These are phyloP conservation scores for Calonectria hongkongensis DNA, from an alignment of 2,329 filamentous ascomycete genomes.

Conservation along the genomic window DNA sequence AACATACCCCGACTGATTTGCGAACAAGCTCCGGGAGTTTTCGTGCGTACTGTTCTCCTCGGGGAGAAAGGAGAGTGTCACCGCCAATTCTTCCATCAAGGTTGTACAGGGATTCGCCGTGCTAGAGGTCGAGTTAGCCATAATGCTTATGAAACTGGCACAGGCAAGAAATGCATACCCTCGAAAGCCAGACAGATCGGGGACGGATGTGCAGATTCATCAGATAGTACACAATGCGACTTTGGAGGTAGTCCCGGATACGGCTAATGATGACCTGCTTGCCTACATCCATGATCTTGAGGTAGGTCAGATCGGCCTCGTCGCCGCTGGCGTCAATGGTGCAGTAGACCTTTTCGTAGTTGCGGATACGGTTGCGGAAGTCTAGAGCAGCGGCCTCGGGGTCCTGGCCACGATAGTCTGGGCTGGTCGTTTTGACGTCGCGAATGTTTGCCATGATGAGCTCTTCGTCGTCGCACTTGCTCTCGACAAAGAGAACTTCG, in stretches of 20 bases:
- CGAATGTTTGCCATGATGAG: conserved; percentile 99
- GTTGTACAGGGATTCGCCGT: conserved; percentile 96
- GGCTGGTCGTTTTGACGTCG: conserved; percentile 97
- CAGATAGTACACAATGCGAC: conserved; percentile 96
- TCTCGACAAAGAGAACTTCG: conserved; percentile 96
- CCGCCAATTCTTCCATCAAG: conserved; percentile 93
- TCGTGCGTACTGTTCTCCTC: conserved; percentile 90
- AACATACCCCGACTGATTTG: conserved; percentile 87
- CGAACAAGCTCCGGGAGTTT: conserved; percentile 90
- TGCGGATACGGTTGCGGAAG: conserved; percentile 94
- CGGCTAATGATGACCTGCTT: conserved; percentile 98
- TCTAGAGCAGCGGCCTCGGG: conserved; percentile 93
- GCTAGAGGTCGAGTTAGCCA: conserved; percentile 68
- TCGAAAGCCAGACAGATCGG: conserved; percentile 95
- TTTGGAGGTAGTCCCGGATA: conserved; percentile 97
- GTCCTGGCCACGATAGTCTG: conserved; percentile 95
- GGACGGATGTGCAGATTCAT: conserved; percentile 99
- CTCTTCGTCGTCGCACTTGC: conserved; percentile 95
- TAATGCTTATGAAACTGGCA: neutral
- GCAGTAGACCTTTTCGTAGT: conserved; percentile 98
- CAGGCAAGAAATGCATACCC: conserved; percentile 72
- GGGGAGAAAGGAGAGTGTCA: conserved; percentile 89
- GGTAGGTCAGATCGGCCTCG: conserved; percentile 91
- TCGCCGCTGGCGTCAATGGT: conserved; percentile 88
- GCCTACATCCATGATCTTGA: conserved; percentile 98